Base-by-base conservation (phyloP, 2,329 filamentous ascomycete species). In the Furcasterigmium furcatum region DNA sequence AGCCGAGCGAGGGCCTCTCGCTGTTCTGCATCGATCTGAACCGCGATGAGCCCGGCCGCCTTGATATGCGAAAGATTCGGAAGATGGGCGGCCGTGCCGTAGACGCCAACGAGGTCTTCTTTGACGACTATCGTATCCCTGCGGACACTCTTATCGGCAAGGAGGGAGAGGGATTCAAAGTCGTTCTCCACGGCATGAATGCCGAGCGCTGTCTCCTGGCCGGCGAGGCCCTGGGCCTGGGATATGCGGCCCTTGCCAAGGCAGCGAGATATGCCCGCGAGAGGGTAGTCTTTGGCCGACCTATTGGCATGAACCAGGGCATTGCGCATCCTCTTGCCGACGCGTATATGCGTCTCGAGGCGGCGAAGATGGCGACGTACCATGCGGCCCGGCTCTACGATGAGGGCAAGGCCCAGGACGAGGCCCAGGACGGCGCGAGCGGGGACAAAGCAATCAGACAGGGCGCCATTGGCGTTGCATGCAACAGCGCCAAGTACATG, bases 71-170 rank as follows among this genome's bases (percentile, higher is more conserved):
- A 36, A 80, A 71, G 58, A 95, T 95, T 55, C 83, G 80, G 64
- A 95, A 95, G 63, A 94, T 95, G 88, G 90, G 90, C 9, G 87
- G 88, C 0, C 73, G 87, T 12, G 87, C 88, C 0, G 82, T 95
- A 1, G 88, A 94, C 56, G 87, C 88, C 1, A 95, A 95, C 54
- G 87, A 94, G 59, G 85, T 95, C 2, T 95, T 95, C 64, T 94
- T 95, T 60, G 87, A 94, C 62, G 79, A 84, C 53, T 95, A 91
- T 62, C 62, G 65, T 4, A 79, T 94, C 13, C 80, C 84, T 0
- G 74, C 74, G 0, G 72, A 80, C 34, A 72, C 80, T 0, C 68
- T 92, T 1, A 80, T 95, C 35, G 89, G 89, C 1, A 60, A 78
- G 25, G 86, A 94, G 61, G 82, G 84, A 5, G 75, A 87, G 46